Evolutionary conservation across 306 rosid species (phyloP).

Genomic region (Quercus engelmannii): DNA sequence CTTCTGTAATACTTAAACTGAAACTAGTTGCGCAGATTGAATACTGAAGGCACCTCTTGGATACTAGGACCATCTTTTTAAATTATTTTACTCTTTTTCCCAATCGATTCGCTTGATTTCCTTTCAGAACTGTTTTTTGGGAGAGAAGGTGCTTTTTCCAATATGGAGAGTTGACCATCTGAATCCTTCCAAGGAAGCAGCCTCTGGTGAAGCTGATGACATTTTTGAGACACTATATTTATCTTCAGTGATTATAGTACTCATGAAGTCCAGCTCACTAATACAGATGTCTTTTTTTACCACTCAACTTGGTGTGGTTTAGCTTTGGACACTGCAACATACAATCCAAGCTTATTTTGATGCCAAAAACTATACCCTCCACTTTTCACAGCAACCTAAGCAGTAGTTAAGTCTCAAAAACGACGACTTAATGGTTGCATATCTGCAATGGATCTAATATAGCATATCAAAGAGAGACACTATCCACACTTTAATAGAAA

Average conservation of each 20-base stretch:
- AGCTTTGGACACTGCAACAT: slow-evolving; percentile 59
- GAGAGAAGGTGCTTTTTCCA: slow-evolving; percentile 32
- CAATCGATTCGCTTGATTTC: slow-evolving; percentile 28
- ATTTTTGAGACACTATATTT: slow-evolving; percentile 79
- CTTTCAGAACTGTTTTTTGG: slow-evolving; percentile 26
- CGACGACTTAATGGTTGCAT: neutral
- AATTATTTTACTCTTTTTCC: slow-evolving; percentile 25
- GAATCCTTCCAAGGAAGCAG: slow-evolving; percentile 1
- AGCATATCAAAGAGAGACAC: neutral
- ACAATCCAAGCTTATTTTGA: slow-evolving; percentile 45
- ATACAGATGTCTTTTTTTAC: slow-evolving; percentile 22
- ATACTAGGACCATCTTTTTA: slow-evolving; percentile 20
- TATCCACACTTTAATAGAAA: neutral
- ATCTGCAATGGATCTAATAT: neutral
- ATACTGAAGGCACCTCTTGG: slow-evolving; percentile 45
- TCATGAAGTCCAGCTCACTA: slow-evolving; percentile 58
- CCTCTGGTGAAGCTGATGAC: slow-evolving; percentile 33
- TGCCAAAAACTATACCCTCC: neutral
- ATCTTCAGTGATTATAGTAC: slow-evolving; percentile 59
- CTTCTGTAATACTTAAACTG: slow-evolving; percentile 19
- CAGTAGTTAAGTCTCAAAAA: neutral
- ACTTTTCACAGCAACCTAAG: slow-evolving; percentile 23
- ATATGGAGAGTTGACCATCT: slow-evolving; percentile 22
- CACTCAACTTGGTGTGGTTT: slow-evolving; percentile 28
- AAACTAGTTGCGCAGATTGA: slow-evolving; percentile 9